Evolutionary conservation across 495 filamentous ascomycete genomes (phyloP), one percentile per base, ranked within the genome.

Genomic region (Neurospora sp.): DNA sequence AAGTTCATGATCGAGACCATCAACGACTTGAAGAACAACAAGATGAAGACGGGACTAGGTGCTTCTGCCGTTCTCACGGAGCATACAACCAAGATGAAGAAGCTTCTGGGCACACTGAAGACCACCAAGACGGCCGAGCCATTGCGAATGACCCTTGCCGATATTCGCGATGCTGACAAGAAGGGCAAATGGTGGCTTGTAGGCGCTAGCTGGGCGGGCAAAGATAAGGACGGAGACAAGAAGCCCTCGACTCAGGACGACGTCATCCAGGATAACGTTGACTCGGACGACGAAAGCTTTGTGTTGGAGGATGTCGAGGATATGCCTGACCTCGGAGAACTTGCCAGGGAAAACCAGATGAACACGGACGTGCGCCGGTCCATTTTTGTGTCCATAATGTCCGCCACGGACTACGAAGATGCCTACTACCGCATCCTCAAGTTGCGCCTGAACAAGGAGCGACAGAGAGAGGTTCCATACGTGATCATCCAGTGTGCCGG

Each of bases 1-100:
- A 96, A 92, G 75, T 98, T 98, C 83, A 98, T 98, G 96, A 94
- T 99, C 69, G 96, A 98, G 75, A 94, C 92, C 3, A 96, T 99
- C 79, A 94, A 92, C 74, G 91, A 96, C 77, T 85, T 98, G 39
- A 97, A 97, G 80, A 97, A 97, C 86, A 98, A 97, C 83, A 90
- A 91, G 69, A 84, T 94, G 78, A 98, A 95, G 83, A 87, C 91
- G 35, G 90, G 88, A 11, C 84, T 84, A 18, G 86, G 85, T 18
- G 86, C 85, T 18, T 91, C 92, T 5, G 88, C 83, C 12, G 83
- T 94, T 5, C 83, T 87, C 5, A 88, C 90, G 3, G 93, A 97
- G 77, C 92, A 96, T 77, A 90, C 90, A n/a, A 89, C 88, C 16
- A 89, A 90, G 69, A 94, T 97, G 92, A 93, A 90, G 81, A 96